Base-by-base conservation (phyloP, 1,139 yeast species). In the Blastobotrys persicus region DNA sequence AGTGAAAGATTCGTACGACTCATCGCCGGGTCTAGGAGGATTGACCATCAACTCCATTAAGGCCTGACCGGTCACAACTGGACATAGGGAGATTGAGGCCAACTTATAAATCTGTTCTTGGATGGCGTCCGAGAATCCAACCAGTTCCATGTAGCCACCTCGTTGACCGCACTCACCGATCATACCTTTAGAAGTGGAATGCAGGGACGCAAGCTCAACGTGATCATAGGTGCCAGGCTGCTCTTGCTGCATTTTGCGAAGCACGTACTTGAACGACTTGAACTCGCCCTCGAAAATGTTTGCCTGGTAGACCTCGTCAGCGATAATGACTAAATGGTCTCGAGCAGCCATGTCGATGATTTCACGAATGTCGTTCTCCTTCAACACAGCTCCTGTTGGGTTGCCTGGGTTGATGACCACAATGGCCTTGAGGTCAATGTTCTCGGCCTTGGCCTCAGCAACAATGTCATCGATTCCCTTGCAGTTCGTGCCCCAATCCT, bases 121-220 rank as follows among this genome's bases (percentile, higher is more conserved):
- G 14, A 91, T 84, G 44, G 85, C 91, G 3, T 75, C 74, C 20
- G 78, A 72, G 69, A 92, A 87, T 1, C 96, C 96, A 13, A 83
- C 79, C 12, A 91, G 72, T 70, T 92, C 98, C 95, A 92, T 87
- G 74, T 91, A 94, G 3, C 99, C 98, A 62, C 98, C 98, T 70
- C 98, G 83, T 73, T 92, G 98, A 51, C 98, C 98, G 76, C 98
- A 92, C 72, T 92, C 98, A 52, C 98, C 99, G 59, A 89, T 80
- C 62, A 89, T 88, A 66, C 98, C 98, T 72, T 92, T 92, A 16
- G 98, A 91, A 35, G 95, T 89, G 13, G 98, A 89, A 68, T 92
- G 98, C 58, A 92, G 74, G 1, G 98, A 91, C 1, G 95, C 98
- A 55, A 94, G 77, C 64, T 89, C 96, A 41, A 92, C 94, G 53